A percentile compares a stretch with the other conserved stretches of the same genome.
Conservation (phyloP, 1,284 basidiomycete genomes). For the Pyrrhoderma noxium region DNA sequence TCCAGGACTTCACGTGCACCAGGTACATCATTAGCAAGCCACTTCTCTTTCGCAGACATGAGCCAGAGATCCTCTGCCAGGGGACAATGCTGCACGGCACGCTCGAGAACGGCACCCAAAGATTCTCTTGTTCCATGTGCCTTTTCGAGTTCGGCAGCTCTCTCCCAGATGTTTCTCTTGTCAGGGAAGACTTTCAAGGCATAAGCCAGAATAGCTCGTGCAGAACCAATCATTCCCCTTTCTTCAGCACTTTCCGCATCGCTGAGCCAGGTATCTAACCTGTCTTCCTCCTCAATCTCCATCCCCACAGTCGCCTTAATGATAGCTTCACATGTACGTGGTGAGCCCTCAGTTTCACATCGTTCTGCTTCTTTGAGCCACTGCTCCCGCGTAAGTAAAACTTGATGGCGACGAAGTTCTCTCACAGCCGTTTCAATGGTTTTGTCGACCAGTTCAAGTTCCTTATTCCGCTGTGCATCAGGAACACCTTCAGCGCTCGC, state of each 20-base stretch:
- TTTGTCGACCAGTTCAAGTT: conserved; percentile 73
- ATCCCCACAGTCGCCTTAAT: conserved; percentile 92
- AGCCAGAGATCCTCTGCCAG: conserved; percentile 96
- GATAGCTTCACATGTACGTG: conserved; percentile 88
- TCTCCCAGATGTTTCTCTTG: conserved; percentile 75
- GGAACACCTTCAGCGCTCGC: conserved; percentile 45
- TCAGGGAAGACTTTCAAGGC: conserved; percentile 90
- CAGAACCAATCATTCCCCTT: conserved; percentile 73
- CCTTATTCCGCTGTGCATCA: conserved; percentile 47
- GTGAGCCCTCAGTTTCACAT: conserved; percentile 83
- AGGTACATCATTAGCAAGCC: conserved; percentile 81
- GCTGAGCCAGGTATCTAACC: conserved; percentile 82
- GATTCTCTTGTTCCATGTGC: conserved; percentile 79
- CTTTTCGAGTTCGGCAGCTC: conserved; percentile 90
- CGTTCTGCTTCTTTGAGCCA: conserved; percentile 94
- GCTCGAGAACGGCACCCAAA: conserved; percentile 74
- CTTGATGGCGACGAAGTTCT: conserved; percentile 76
- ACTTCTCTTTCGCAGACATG: conserved; percentile 94
- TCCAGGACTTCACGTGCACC: conserved; percentile 84
- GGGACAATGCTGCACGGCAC: conserved; percentile 85
- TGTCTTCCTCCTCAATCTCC: conserved; percentile 93
- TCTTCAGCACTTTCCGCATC: conserved; percentile 74
- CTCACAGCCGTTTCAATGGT: conserved; percentile 82
- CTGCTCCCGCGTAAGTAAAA: conserved; percentile 86
- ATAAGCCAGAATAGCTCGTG: conserved; percentile 84